Evolutionary conservation across 108 stramenopile species (phyloP).

Genomic region (Nannochloropsis salina): DNA sequence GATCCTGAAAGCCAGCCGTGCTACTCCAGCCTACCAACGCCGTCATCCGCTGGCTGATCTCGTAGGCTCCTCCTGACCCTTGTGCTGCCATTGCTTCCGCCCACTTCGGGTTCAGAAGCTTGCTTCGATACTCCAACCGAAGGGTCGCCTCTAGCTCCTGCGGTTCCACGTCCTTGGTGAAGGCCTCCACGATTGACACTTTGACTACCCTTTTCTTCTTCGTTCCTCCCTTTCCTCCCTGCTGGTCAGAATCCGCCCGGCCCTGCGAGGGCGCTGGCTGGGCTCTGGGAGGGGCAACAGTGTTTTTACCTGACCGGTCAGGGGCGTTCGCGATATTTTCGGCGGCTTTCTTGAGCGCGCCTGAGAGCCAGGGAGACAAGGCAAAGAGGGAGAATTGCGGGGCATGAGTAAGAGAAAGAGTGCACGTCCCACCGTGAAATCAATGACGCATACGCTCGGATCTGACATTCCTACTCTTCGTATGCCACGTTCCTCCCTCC

Average conservation of each 20-base stretch:
- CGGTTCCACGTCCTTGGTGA: constrained; percentile 61
- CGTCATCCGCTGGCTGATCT: constrained; percentile 74
- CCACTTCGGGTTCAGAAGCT: constrained; percentile 81
- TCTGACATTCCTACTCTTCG: neutral
- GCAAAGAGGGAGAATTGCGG: neutral
- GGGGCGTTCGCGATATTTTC: constrained; percentile 55
- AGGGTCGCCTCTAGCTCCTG: constrained; percentile 74
- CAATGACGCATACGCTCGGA: neutral
- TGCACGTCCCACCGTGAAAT: neutral
- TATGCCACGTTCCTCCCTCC: neutral
- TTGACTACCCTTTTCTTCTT: constrained; percentile 60
- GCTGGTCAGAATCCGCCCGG: too few species aligned
- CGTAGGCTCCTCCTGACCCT: constrained; percentile 78
- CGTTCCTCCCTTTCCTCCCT: constrained; percentile 39
- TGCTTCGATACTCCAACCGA: constrained; percentile 71
- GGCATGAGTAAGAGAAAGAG: neutral
- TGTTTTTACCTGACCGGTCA: neutral
- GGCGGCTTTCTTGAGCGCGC: constrained; percentile 73
- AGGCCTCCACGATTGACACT: constrained; percentile 73
- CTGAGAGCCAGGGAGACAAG: constrained; percentile 5
- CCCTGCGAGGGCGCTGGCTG: too few species aligned
- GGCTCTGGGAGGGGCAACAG: too few species aligned
- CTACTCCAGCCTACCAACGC: constrained; percentile 66
- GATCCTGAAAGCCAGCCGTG: constrained; percentile 49
- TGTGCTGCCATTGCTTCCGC: constrained; percentile 70